Evolutionary conservation across 306 rosid genomes (phyloP).

Genomic region (Aeschynomene evenia): DNA sequence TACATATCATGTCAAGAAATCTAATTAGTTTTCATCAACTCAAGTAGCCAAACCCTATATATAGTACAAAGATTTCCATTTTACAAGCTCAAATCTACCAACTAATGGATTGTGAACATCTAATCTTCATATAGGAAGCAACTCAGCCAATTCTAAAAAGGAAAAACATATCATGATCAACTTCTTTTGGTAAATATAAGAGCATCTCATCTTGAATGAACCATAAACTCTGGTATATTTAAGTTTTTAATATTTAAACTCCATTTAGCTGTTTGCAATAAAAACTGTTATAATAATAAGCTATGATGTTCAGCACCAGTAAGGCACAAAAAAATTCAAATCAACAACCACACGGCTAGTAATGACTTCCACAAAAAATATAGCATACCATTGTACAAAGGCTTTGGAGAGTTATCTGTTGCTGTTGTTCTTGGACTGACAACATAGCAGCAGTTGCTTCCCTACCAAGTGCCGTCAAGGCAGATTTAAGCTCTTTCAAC

Average conservation of each 20-base stretch:
- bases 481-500: slow-evolving; percentile 77
- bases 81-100: not conserved
- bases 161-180: not conserved
- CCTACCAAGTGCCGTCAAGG: slow-evolving; percentile 75
- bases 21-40: not conserved
- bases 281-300: not conserved
- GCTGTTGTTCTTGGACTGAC: slow-evolving; percentile 90
- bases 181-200: not conserved
- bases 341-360: slow-evolving; percentile 1
- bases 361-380: slow-evolving; percentile 15
- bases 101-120: not conserved
- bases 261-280: not conserved
- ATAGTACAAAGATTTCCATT: slow-evolving; percentile 1
- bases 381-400: slow-evolving; percentile 72
- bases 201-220: not conserved
- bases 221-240: slow-evolving; percentile 1
- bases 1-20: slow-evolving; percentile 15
- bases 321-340: slow-evolving; percentile 23
- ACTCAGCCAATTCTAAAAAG: not conserved
- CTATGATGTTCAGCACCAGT: not conserved
- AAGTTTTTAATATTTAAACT: not conserved
- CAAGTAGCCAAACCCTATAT: slow-evolving; percentile 16
- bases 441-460: slow-evolving; percentile 90
- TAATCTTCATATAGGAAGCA: slow-evolving; percentile 5
- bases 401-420: slow-evolving; percentile 65